Evolutionary conservation across 345 rosid species (phyloP).

Genomic region (Populus tremula): DNA sequence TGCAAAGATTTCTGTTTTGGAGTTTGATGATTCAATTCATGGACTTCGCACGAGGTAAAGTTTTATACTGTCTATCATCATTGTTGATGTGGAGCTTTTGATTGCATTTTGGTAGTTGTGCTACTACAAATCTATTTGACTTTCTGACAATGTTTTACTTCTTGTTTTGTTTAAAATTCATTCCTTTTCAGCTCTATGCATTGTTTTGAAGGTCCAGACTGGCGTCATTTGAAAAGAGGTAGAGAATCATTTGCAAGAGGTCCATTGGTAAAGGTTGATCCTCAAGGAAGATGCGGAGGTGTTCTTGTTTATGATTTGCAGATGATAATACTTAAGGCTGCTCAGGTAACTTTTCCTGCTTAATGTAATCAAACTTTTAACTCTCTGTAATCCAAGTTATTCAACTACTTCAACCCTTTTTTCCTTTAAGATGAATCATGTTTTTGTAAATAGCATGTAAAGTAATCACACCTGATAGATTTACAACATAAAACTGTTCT

Average conservation of each 20-base stretch:
- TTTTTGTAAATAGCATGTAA: not conserved
- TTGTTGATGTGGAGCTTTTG: not conserved
- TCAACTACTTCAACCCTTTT: not conserved
- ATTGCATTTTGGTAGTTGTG: not conserved
- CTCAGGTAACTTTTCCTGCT: slow-evolving; percentile 60
- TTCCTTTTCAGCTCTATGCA: slow-evolving; percentile 83
- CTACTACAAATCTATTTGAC: not conserved
- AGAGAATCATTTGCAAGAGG: slow-evolving; percentile 89
- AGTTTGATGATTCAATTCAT: slow-evolving; percentile 89
- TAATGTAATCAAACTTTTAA: not conserved
- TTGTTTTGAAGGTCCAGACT: slow-evolving; percentile 94
- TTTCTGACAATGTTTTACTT: not conserved
- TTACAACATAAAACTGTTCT: not conserved
- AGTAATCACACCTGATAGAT: not conserved
- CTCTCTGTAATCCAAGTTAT: not conserved
- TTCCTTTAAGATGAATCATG: not conserved
- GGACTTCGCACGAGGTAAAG: slow-evolving; percentile 70
- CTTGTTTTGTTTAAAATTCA: not conserved
- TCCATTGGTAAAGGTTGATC: slow-evolving; percentile 84
- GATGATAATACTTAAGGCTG: slow-evolving; percentile 92
- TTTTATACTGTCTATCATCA: not conserved
- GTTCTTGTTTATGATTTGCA: slow-evolving; percentile 92
- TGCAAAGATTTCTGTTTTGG: slow-evolving; percentile 78
- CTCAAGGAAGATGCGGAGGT: slow-evolving; percentile 95
- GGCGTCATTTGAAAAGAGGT: slow-evolving; percentile 93